These are phyloP conservation scores for Fusarium globosum DNA, from an alignment of 2,329 filamentous ascomycete species.

Conservation along the genomic window DNA sequence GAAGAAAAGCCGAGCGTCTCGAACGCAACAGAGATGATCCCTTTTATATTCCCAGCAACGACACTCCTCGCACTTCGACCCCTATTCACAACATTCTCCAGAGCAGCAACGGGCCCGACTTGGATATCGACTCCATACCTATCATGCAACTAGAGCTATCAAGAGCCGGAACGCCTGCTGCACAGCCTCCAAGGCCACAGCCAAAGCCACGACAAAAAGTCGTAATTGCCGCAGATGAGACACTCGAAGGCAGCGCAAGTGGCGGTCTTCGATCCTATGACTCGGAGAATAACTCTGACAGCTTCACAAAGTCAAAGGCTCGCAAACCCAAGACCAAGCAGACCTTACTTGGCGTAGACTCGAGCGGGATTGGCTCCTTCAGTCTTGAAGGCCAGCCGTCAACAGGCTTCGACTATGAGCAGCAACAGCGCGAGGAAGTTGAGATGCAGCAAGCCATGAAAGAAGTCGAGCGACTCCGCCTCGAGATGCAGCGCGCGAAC, in stretches of 20 bases:
- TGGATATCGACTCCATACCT: slow-evolving; percentile 95
- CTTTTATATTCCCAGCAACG: slow-evolving; percentile 81
- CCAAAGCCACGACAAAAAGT: slow-evolving; percentile 68
- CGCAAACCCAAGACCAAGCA: slow-evolving; percentile 70
- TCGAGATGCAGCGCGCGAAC: slow-evolving; percentile 89
- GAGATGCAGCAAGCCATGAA: slow-evolving; percentile 91
- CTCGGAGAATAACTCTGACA: slow-evolving; percentile 64
- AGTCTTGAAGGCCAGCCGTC: slow-evolving; percentile 67
- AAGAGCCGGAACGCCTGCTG: slow-evolving; percentile 52
- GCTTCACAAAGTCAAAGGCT: slow-evolving; percentile 59
- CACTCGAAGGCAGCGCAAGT: slow-evolving; percentile 65
- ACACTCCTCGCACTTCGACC: slow-evolving; percentile 73
- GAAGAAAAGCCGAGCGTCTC: slow-evolving; percentile 78
- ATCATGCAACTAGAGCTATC: slow-evolving; percentile 92
- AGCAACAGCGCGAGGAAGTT: slow-evolving; percentile 78
- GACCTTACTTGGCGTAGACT: slow-evolving; percentile 84
- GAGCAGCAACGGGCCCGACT: slow-evolving; percentile 77
- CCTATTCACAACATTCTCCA: slow-evolving; percentile 82
- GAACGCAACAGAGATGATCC: slow-evolving; percentile 93
- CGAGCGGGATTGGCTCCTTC: slow-evolving; percentile 80
- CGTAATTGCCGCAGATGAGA: slow-evolving; percentile 79
- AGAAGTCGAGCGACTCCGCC: slow-evolving; percentile 84
- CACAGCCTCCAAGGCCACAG: slow-evolving; percentile 49
- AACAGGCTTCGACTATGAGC: slow-evolving; percentile 67
- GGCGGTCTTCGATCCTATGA: slow-evolving; percentile 63